Percentiles rank a stretch among this genome's conserved stretches.
These are phyloP conservation scores for Pinguiococcus pyrenoidosus DNA, from an alignment of 108 stramenopile genomes.

Conservation along the genomic window DNA sequence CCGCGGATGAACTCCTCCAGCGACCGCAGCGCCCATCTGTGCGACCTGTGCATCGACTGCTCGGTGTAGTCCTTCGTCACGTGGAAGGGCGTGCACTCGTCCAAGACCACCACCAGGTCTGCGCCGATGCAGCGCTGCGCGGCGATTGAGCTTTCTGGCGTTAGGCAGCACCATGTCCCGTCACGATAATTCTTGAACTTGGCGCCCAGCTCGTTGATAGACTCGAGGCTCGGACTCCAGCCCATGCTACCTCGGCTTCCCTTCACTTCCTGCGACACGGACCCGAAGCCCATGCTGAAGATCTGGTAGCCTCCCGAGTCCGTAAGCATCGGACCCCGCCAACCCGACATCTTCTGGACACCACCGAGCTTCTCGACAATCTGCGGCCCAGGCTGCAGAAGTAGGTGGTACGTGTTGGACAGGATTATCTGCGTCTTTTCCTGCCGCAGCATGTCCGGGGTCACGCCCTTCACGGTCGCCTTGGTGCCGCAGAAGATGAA, in stretches of 20 bases:
- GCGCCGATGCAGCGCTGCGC: conserved; percentile 23
- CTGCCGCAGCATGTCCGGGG: conserved; percentile 1
- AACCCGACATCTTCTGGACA: conserved; percentile 24
- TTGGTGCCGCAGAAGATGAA: conserved; percentile 40
- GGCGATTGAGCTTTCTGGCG: conserved; percentile 23
- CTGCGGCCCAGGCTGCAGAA: conserved; percentile 30
- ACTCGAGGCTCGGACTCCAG: no score
- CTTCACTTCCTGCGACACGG: conserved; percentile 32
- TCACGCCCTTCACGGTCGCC: conserved; percentile 28
- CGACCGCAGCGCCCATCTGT: conserved; percentile 23
- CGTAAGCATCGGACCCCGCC: conserved; percentile 35
- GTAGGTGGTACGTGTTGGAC: conserved; percentile 35
- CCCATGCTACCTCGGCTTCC: conserved; percentile 22
- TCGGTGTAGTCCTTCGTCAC: conserved; percentile 27
- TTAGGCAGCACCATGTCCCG: no score
- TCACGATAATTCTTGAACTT: no score
- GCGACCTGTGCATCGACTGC: conserved; percentile 22
- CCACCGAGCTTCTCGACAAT: conserved; percentile 25
- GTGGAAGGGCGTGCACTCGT: conserved; percentile 40
- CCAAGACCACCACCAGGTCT: conserved; percentile 28
- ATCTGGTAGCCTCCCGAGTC: conserved; percentile 37
- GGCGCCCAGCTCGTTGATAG: no score
- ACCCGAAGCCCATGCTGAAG: conserved; percentile 35
- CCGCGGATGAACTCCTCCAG: conserved; percentile 22
- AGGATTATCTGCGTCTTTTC: conserved; percentile 6